Evolutionary conservation across 2,329 filamentous ascomycete genomes (phyloP), one percentile per base, ranked within the genome.

Genomic region (Cordyceps pruinosa): DNA sequence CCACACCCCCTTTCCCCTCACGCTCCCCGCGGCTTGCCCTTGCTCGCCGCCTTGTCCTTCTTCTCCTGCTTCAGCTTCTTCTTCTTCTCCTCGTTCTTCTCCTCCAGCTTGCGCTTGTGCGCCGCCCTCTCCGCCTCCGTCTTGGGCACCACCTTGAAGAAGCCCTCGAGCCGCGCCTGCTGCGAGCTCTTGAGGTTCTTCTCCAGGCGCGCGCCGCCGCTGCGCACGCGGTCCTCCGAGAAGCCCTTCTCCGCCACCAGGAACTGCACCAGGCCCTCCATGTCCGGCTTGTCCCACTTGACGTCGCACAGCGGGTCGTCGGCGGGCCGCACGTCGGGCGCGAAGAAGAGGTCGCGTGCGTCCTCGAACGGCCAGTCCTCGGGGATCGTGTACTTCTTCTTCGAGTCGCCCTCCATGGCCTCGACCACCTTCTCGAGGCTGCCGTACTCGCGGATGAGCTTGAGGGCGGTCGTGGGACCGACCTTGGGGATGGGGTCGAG

Each of bases 281-380:
- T 79, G 66, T 99, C 92, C 4, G 94, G 94, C 59, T 86, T 87
- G 45, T 97, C 91, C 94, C 95, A 99, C 73, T 96, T 97, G 79
- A 97, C 96, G 69, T 99, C 91, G 72, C 92, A 97, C 13, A 90
- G 85, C 1, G 89, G 84, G 66, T 95, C 83, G 64, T 95, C 89
- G 25, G 93, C 91, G 45, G 82, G 71, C 35, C 88, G 86, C 26
- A 99, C 93, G 64, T 97, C 91, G 0, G 94, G 94, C 65, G 93
- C 80, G 69, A 95, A 86, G 77, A 99, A 97, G 28, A 99, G 84
- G 19, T 91, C 84, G 41, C 95, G 89, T 8, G 94, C 95, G 66
- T 99, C 92, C 65, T 87, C 79, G 71, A 87, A 99, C 0, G 94
- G 94, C 93, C 94, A 99, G 74, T 97, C 90, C n/a, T 96, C 92